Base-by-base conservation (phyloP, 345 rosid species). In the Populus ilicifolia region DNA sequence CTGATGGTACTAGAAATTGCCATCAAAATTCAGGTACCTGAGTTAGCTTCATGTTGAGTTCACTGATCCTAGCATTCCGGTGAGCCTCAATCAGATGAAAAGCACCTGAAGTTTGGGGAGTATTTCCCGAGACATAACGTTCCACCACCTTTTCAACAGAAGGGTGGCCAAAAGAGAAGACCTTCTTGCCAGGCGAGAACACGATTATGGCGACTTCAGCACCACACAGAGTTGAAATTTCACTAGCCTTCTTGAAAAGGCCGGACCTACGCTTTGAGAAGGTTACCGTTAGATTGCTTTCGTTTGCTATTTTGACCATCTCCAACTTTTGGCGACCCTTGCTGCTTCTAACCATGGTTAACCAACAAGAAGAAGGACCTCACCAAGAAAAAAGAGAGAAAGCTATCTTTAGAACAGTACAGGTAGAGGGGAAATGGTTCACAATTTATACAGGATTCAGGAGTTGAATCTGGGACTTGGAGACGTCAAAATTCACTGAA, bases 11-110 rank as follows among this genome's bases (percentile, higher is more conserved):
- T 5, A 65, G 30, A 65, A 14, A 23, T 5, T 29, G 14, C 17
- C 11, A 20, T 23, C 10, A 14, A 29, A 39, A 39, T 69, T 25
- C 33, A 5, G 11, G 9, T 72, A 81, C 86, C 76, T 80, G 83
- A 78, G 76, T 72, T 12, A 72, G 76, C 21, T 67, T 65, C 43
- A 39, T 39, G 74, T 89, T 93, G 61, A 89, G 92, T 16, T 89
- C 84, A 1, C 76, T 81, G 33, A 87, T 61, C 43, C 78, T 61
- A 4, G 83, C 86, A 20, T 84, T 84, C 18, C 87, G 85, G 68
- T 73, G 89, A 44, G 85, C 87, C 74, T 88, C 88, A 8, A 87
- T 14, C 70, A 88, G 82, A 70, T 84, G 85, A 43, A 39, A 25
- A 33, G 84, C 43, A 17, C 75, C 82, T 0, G 86, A 76, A n/a